phyloP scores from a whole-genome alignment of 345 rosid genomes.

The Psidium guajava region DNA sequence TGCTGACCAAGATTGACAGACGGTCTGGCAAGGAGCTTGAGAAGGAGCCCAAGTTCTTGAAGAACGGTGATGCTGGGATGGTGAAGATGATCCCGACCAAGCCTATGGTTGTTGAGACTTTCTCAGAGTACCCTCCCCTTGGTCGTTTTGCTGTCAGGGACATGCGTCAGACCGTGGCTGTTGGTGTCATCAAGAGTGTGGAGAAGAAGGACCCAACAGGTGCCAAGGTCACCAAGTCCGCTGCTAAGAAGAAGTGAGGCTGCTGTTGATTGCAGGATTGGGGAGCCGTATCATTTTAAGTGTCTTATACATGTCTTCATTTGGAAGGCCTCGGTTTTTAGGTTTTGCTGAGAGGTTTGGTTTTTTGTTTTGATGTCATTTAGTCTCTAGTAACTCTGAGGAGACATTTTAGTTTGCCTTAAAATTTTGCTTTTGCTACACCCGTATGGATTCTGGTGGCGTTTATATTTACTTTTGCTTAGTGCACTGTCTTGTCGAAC shows the following conservation, averaged over 20 bases:
- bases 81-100: slow-evolving; percentile 23
- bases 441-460: background rate
- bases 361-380: background rate
- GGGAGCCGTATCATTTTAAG: background rate
- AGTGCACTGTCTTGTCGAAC: background rate
- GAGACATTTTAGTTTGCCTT: background rate
- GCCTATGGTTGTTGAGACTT: slow-evolving; percentile 22
- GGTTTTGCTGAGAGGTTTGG: background rate
- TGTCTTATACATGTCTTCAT: background rate
- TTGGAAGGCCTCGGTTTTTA: background rate
- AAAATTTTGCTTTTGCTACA: background rate
- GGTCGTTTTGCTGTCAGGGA: slow-evolving; percentile 29
- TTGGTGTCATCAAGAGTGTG: slow-evolving; percentile 16
- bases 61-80: slow-evolving; percentile 23
- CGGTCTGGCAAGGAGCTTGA: slow-evolving; percentile 27
- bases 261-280: background rate
- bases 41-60: slow-evolving; percentile 36
- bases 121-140: slow-evolving; percentile 17
- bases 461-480: background rate
- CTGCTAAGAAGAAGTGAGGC: slow-evolving; percentile 7
- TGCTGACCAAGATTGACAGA: slow-evolving; percentile 27
- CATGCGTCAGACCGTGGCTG: slow-evolving; percentile 26
- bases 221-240: slow-evolving; percentile 24
- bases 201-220: slow-evolving; percentile 24
- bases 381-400: background rate